These are phyloP conservation scores for Hypoxylon subgilvum DNA, from an alignment of 495 filamentous ascomycete genomes.

Conservation along the genomic window DNA sequence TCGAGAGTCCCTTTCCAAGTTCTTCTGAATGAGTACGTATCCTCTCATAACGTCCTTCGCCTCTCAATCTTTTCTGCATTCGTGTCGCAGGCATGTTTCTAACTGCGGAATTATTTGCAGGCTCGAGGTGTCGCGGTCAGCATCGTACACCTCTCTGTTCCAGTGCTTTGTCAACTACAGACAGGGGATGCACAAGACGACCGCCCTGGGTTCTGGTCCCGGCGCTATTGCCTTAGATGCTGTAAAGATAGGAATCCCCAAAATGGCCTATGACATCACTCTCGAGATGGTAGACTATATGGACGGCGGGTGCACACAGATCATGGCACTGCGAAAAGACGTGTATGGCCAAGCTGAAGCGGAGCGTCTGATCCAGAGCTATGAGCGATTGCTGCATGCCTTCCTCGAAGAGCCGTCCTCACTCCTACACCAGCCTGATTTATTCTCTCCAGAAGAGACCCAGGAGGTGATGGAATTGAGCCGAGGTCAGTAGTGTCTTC, in stretches of 20 bases:
- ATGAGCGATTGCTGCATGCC: neutral
- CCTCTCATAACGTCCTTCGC: too few species aligned
- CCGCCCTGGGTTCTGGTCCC: neutral
- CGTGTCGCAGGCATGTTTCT: too few species aligned
- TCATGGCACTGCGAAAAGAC: constrained; percentile 9
- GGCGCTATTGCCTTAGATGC: too few species aligned
- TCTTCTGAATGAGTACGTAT: constrained; percentile 40
- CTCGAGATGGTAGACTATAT: constrained; percentile 36
- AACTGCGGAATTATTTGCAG: too few species aligned
- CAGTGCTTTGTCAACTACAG: constrained; percentile 50
- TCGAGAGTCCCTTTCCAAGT: constrained; percentile 43
- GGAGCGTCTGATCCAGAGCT: neutral
- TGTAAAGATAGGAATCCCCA: neutral
- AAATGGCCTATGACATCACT: constrained; percentile 32
- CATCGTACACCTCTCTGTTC: constrained; percentile 42
- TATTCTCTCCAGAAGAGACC: neutral
- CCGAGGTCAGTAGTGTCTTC: neutral
- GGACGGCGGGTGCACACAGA: constrained; percentile 14
- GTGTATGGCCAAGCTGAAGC: neutral
- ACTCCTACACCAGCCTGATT: neutral
- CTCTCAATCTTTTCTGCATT: too few species aligned
- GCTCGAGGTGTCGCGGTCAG: constrained; percentile 21
- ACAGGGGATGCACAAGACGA: constrained; percentile 3
- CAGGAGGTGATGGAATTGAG: neutral
- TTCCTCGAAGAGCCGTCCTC: neutral